Conservation (phyloP, 345 rosid species). For the Cardamine occulta region DNA sequence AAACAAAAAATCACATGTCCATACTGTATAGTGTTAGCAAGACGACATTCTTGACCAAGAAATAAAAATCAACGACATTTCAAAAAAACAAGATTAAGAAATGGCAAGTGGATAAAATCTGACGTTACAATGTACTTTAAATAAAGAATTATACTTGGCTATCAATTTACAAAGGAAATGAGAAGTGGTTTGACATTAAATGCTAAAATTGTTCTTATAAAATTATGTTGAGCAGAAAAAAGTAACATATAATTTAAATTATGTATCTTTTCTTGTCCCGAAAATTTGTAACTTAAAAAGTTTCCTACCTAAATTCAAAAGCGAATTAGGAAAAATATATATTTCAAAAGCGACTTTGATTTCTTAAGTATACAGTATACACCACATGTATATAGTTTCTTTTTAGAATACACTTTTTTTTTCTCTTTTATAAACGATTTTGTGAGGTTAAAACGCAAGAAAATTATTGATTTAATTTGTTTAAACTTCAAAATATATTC, state of each 20-base stretch:
- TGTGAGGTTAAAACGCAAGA: not conserved
- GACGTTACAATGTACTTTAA: not conserved
- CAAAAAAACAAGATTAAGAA: not conserved
- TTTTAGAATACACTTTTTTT: not conserved
- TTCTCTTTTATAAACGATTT: not conserved
- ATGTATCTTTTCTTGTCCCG: not conserved
- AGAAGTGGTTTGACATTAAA: not conserved
- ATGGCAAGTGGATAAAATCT: constrained; percentile 15
- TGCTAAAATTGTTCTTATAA: not conserved
- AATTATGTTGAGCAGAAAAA: not conserved
- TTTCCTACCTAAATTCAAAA: not conserved
- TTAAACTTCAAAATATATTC: not conserved
- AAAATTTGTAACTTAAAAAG: not conserved
- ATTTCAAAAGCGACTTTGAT: too few relatives aligned
- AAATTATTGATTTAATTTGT: not conserved
- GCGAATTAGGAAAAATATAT: not conserved
- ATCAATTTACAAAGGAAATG: not conserved
- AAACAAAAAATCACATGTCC: not conserved
- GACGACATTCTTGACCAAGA: not conserved
- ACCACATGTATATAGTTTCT: not conserved
- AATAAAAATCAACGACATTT: not conserved
- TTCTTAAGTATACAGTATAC: not conserved
- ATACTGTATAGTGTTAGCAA: not conserved
- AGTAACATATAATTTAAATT: not conserved
- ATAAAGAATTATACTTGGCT: not conserved